phyloP scores from a whole-genome alignment of 179 eudicot genomes.

The Sideroxylon spinosum region DNA sequence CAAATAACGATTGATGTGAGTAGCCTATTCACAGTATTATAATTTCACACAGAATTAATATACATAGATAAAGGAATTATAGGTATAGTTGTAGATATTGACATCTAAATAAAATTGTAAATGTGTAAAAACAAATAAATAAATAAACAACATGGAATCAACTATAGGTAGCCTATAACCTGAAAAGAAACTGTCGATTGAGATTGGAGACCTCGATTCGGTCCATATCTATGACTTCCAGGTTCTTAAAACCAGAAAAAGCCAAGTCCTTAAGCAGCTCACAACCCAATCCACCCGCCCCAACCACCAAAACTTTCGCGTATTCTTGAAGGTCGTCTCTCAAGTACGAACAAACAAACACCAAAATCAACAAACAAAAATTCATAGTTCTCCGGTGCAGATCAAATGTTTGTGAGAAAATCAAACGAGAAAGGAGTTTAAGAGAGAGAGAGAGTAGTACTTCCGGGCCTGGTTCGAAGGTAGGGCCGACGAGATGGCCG shows the following conservation, averaged over 20 bases:
- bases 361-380: not conserved
- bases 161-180: conserved; percentile 25
- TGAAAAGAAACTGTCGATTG: conserved; percentile 91
- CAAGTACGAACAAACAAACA: conserved; percentile 42
- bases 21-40: no score
- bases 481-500: conserved; percentile 72
- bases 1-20: no score
- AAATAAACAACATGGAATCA: no score
- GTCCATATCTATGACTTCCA: conserved; percentile 95
- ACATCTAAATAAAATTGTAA: no score
- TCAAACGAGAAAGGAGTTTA: not conserved
- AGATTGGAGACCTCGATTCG: conserved; percentile 89
- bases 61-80: no score
- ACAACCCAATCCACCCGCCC: conserved; percentile 94
- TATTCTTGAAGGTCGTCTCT: conserved; percentile 68
- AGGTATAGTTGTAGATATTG: no score
- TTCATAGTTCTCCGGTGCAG: conserved; percentile 18
- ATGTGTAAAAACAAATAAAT: no score
- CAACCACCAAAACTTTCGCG: conserved; percentile 74
- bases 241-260: conserved; percentile 72
- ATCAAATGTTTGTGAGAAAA: conserved; percentile 26
- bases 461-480: conserved; percentile 62
- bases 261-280: conserved; percentile 92
- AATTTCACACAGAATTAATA: no score
- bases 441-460: conserved; percentile 21